Base-by-base conservation (phyloP, 208 protist genomes). In the Trypanosoma vivax region DNA sequence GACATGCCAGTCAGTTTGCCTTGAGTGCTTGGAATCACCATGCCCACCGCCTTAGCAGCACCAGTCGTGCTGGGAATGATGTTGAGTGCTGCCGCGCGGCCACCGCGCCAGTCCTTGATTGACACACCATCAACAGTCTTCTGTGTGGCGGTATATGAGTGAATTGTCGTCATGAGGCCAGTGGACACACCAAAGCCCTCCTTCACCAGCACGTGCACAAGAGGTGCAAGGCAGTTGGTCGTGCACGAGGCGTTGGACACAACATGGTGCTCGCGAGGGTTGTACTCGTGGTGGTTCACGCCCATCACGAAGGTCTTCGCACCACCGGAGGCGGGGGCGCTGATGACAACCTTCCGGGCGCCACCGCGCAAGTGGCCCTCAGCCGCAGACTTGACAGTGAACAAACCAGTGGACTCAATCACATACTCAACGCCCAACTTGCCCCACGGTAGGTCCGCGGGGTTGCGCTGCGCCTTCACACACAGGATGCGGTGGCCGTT, bases 201-300 rank as follows among this genome's bases (percentile, higher is more conserved):
- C 60, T 99, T 70, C 48, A 99, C 80, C 28, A 94, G 37, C 50
- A 96, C 83, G 73, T 99, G 98, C 50, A 87, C 96, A 18, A 99
- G 54, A 37, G 98, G 98, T 3, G 98, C 98, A 24, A 99, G 88
- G 85, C 99, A 99, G 93, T 99, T 99, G 59, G 98, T 99, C 47
- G 99, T 99, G 90, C 98, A 99, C 34, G 97, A 99, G 33, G 98
- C 98, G 76, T 99, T 99, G 4, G 91, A 98, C 31, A 99, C 73
- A 24, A 99, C 72, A 34, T 88, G 52, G 47, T 92, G 69, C 47
- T 65, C 70, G 27, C 66, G 55, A 24, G 65, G 49, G 51, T 86
- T 76, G 75, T 97, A 99, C 47, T 82, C 65, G 5, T 92, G 47
- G 59, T 99, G 63, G 83, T 99, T 99, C 34, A 99, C 97, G 55